Percentiles rank a stretch among this genome's conserved stretches.
Conservation (phyloP, 1,139 yeast genomes). For the Eremothecium gossypii region DNA sequence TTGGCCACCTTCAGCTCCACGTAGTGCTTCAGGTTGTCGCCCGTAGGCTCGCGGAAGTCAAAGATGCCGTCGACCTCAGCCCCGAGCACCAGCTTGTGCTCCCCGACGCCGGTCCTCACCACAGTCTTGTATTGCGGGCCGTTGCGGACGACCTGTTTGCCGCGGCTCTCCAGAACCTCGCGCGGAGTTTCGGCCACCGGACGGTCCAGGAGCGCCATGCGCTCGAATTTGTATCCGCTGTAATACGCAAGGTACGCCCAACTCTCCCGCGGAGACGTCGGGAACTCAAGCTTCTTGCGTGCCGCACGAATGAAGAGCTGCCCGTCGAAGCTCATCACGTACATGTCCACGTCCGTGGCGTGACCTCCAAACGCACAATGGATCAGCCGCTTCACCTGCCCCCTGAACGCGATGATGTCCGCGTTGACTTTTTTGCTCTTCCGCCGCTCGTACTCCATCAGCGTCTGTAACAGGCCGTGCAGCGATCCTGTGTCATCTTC, state of each 20-base stretch:
- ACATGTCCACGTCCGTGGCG: conserved; percentile 47
- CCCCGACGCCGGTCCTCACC: conserved; percentile 77
- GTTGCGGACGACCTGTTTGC: conserved; percentile 50
- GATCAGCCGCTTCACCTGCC: conserved; percentile 44
- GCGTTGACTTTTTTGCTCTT: conserved; percentile 41
- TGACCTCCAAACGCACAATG: conserved; percentile 24
- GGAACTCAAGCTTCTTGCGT: conserved; percentile 28
- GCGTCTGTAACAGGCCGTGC: conserved; percentile 46
- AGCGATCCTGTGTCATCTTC: conserved; percentile 41
- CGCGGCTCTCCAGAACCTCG: conserved; percentile 54
- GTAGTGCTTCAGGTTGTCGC: conserved; percentile 57
- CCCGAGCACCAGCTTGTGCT: conserved; percentile 57
- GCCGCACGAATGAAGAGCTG: conserved; percentile 75
- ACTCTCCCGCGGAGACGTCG: conserved; percentile 24
- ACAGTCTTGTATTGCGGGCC: conserved; percentile 72
- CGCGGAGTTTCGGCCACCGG: conserved; percentile 71
- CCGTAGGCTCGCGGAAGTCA: conserved; percentile 59
- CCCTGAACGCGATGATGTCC: conserved; percentile 76
- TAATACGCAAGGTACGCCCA: conserved; percentile 39
- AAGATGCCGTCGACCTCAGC: conserved; percentile 90
- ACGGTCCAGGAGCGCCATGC: conserved; percentile 59
- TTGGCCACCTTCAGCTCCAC: conserved; percentile 75
- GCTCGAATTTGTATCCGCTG: conserved; percentile 81
- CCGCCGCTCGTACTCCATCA: conserved; percentile 47
- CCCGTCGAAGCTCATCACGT: conserved; percentile 63